A percentile compares a stretch with the other conserved stretches of the same genome.
Conservation (phyloP, 1,139 yeast genomes). For the Zygoascus meyerae region DNA sequence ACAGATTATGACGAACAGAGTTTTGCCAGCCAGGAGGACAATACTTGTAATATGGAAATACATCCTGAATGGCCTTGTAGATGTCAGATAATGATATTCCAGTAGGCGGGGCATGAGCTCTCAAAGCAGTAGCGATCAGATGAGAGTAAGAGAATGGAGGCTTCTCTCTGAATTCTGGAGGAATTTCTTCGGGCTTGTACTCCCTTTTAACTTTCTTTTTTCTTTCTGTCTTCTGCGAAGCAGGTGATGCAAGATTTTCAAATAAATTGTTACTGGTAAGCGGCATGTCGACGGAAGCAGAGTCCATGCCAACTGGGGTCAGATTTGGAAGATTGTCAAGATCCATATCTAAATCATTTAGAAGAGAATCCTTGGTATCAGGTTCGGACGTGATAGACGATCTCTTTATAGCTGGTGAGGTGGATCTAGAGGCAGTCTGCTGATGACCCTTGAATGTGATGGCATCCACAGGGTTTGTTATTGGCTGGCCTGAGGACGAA, state of each 20-base stretch:
- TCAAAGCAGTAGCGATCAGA: constrained; percentile 70
- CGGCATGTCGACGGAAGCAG: constrained; percentile 6
- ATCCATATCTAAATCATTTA: background rate
- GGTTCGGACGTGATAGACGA: background rate
- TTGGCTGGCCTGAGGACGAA: constrained; percentile 9
- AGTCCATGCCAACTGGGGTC: background rate
- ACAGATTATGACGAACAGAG: constrained; percentile 81
- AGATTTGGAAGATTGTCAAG: background rate
- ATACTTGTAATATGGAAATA: constrained; percentile 85
- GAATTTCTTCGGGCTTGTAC: constrained; percentile 56
- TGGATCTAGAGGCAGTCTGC: constrained; percentile 2
- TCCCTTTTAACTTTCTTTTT: constrained; percentile 28
- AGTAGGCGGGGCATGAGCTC: constrained; percentile 54
- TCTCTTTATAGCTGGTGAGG: constrained; percentile 2
- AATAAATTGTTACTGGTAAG: constrained; percentile 5
- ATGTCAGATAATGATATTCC: constrained; percentile 85
- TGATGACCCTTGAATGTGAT: constrained; percentile 5
- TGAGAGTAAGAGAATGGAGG: constrained; percentile 78
- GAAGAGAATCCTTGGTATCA: background rate
- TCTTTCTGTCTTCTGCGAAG: constrained; percentile 5
- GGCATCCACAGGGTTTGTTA: constrained; percentile 7
- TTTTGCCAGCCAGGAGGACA: constrained; percentile 99
- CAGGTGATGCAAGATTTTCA: constrained; percentile 10
- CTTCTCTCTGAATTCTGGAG: constrained; percentile 75
- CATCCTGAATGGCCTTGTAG: constrained; percentile 75